Evolutionary conservation across 352 stramenopile species (phyloP), one percentile per base, ranked within the genome.

Genomic region (Lagenidium giganteum): DNA sequence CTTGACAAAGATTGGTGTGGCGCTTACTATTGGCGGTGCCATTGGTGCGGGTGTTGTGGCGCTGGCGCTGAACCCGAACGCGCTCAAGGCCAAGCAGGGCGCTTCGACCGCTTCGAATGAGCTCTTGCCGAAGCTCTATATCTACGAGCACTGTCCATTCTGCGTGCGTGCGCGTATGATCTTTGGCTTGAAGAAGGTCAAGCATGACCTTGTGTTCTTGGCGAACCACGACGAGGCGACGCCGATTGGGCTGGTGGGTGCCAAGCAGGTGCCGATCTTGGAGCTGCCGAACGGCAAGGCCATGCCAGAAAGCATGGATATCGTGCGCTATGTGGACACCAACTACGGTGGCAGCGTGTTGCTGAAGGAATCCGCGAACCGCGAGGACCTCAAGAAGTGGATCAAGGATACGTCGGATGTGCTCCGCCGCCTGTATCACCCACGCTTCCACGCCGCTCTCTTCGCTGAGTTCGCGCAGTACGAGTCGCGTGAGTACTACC

Each of bases 101-200:
- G n/a, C n/a, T n/a, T n/a, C n/a, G n/a, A n/a, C n/a, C n/a, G n/a
- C n/a, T n/a, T n/a, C n/a, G n/a, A n/a, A n/a, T n/a, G n/a, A n/a
- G n/a, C n/a, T n/a, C n/a, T n/a, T 65, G 23, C 57, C 56, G 4
- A 75, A 68, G 59, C 52, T 83, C 14, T 80, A 76, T 56, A 64
- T 76, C 44, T 83, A 83, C 57, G 70, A 83, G 59, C 51, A 66
- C 41, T 78, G 67, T 41, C 64, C 70, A 3, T 80, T 74, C 51
- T 73, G 67, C 54, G 67, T 71, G 33, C 70, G 70, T 3, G 67
- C 56, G 28, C 67, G 67, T 14, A 64, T 69, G 58, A 72, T 76
- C 22, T 53, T 80, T 16, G 70, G 67, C 3, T 58, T 80, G 27
- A 80, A 83, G 61, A 47, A 61, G 22, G 51, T 75, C 11, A 27